A percentile compares a stretch with the other conserved stretches of the same genome.
phyloP scores from a whole-genome alignment of 2,329 filamentous ascomycete species.

The Pestalotiopsis sp. region DNA sequence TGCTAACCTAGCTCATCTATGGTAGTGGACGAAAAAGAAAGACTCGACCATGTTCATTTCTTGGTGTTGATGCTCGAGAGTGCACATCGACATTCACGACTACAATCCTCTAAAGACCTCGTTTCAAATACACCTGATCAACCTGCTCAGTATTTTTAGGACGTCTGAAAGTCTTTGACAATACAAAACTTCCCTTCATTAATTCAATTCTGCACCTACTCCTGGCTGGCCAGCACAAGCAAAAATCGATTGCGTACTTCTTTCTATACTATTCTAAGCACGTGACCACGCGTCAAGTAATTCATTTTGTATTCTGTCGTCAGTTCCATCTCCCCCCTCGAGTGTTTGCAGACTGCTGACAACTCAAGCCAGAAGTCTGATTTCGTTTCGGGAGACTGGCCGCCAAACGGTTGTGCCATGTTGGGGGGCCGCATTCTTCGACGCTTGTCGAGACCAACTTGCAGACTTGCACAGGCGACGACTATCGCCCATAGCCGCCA shows the following conservation, averaged over 20 bases:
- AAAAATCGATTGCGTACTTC: neutral
- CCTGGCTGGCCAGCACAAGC: no score
- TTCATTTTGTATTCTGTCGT: neutral
- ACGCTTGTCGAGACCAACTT: slow-evolving; percentile 15
- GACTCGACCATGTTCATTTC: neutral
- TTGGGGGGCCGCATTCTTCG: slow-evolving; percentile 25
- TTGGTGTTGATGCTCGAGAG: neutral
- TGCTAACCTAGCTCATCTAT: neutral
- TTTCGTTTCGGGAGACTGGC: neutral
- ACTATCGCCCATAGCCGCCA: slow-evolving; percentile 3
- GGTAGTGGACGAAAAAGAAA: neutral
- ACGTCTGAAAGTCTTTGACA: no score
- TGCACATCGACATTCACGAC: no score
- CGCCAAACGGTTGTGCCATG: slow-evolving; percentile 23
- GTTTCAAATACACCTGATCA: no score
- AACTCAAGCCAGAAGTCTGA: neutral
- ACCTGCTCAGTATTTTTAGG: no score
- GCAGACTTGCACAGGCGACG: slow-evolving; percentile 8
- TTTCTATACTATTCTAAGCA: neutral
- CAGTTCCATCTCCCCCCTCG: neutral
- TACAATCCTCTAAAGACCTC: no score
- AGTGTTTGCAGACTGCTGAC: neutral
- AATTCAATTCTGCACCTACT: no score
- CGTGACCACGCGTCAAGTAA: neutral
- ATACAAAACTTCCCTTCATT: no score